Percentiles rank a stretch among this genome's conserved stretches.
These are phyloP conservation scores for Arachis hypogaea DNA, from an alignment of 306 rosid species.

Conservation along the genomic window DNA sequence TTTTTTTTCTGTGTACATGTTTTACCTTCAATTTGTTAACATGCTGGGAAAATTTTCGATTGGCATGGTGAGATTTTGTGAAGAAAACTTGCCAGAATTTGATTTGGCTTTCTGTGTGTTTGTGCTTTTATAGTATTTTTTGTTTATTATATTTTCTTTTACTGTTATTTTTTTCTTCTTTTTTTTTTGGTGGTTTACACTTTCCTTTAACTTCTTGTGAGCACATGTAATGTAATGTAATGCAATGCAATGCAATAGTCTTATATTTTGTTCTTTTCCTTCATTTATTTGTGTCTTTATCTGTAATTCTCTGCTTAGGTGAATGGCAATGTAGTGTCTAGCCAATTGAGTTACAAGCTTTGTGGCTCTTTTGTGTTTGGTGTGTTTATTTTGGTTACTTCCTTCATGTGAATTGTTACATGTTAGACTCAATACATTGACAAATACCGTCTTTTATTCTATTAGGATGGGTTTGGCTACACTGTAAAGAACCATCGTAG, in stretches of 20 bases:
- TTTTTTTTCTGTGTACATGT: not conserved
- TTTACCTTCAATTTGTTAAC: slow-evolving; percentile 26
- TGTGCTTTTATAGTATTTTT: slow-evolving; percentile 8
- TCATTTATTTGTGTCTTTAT: slow-evolving; percentile 28
- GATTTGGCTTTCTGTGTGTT: slow-evolving; percentile 30
- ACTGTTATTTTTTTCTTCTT: not conserved
- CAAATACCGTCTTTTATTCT: not conserved
- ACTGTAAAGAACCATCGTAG: not conserved
- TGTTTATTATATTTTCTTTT: not conserved
- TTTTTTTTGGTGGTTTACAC: slow-evolving; percentile 11
- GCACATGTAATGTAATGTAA: slow-evolving; percentile 32
- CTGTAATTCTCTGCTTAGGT: slow-evolving; percentile 13
- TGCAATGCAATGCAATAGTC: slow-evolving; percentile 34
- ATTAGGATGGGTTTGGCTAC: not conserved
- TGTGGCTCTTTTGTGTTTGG: not conserved
- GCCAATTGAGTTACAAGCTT: not conserved
- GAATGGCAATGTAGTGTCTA: not conserved
- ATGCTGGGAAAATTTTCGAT: not conserved
- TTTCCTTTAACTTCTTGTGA: slow-evolving; percentile 29
- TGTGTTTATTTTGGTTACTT: not conserved
- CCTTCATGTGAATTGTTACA: not conserved
- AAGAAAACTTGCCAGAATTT: slow-evolving; percentile 30
- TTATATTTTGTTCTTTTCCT: slow-evolving; percentile 26
- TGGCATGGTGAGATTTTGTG: slow-evolving; percentile 15
- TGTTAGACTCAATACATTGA: not conserved